phyloP scores from a whole-genome alignment of 768 basidiomycete species.

The Russula abietina region DNA sequence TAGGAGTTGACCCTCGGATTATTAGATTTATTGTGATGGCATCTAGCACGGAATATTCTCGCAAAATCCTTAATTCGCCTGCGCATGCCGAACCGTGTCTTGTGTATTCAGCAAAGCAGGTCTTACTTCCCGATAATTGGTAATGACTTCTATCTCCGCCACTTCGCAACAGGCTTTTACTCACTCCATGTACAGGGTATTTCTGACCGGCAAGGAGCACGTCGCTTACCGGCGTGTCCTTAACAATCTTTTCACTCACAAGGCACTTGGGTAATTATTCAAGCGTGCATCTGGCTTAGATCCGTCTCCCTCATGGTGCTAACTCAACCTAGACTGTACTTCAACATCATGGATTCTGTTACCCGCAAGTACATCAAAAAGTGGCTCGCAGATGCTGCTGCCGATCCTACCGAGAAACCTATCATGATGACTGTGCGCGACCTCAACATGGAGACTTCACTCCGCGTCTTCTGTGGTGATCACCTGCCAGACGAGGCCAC shows the following conservation, averaged over 20 bases:
- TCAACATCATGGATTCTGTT: constrained; percentile 76
- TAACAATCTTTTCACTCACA: constrained; percentile 89
- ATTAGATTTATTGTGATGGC: constrained; percentile 98
- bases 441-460: constrained; percentile 95
- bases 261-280: constrained; percentile 70
- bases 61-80: constrained; percentile 96
- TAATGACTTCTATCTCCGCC: constrained; percentile 30
- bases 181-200: constrained; percentile 62
- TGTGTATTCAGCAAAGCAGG: constrained; percentile 82
- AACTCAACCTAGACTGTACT: constrained; percentile 58
- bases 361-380: constrained; percentile 64
- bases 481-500: constrained; percentile 81
- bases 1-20: constrained; percentile 15
- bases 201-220: constrained; percentile 88
- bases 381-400: constrained; percentile 61
- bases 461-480: constrained; percentile 89
- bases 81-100: constrained; percentile 90
- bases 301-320: background rate
- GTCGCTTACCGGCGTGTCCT: constrained; percentile 89
- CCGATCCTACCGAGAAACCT: constrained; percentile 44
- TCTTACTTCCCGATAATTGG: constrained; percentile 87
- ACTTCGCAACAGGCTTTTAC: background rate
- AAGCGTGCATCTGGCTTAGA: background rate
- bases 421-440: constrained; percentile 91
- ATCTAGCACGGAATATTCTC: constrained; percentile 84